Evolutionary conservation across 2,329 filamentous ascomycete species (phyloP), one percentile per base, ranked within the genome.

Genomic region (Phialophora verrucosa): DNA sequence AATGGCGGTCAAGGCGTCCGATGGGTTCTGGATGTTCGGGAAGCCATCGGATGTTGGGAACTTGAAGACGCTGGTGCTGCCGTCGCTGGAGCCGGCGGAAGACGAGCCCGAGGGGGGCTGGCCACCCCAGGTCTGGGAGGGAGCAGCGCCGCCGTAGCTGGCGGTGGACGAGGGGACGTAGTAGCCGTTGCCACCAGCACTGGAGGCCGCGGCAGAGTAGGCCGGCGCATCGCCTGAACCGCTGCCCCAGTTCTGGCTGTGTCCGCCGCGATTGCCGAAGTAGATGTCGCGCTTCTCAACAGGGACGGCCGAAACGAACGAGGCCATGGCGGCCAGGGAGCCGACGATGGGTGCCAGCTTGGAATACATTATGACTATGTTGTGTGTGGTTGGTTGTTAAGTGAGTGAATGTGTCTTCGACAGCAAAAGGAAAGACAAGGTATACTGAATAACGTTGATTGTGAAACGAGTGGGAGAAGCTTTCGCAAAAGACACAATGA

Each of bases 1-100:
- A 63, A 90, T 89, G 1, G 75, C 61, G 0, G 78, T 74, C 49
- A 87, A 73, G 14, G 65, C 59, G 70, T 87, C 81, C 63, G 75
- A 82, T 4, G 87, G 86, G 5, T 81, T 76, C 38, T 63, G 63
- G 64, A 76, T 82, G 10, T 87, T 87, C 1, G 89, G 89, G 73
- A 91, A 89, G 64, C 86, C 86, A 71, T 90, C 71, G 38, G 60
- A 49, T 12, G 72, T 63, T 25, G 71, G 69, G 62, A 72, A 72
- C 38, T 61, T 70, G 68, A 69, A 70, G 6, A 67, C 63, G 47
- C 67, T 67, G 59, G 49, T 47, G 49, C 59, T 60, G 17, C 54
- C 38, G 20, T 59, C 50, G 59, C 50, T 56, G 25, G 62, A 55
- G 25, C 58, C 47, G 7, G 29, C 56, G 17, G 59, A 11, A 5